Conservation (phyloP, 1,284 basidiomycete genomes). For the Cronartium ribicola region DNA sequence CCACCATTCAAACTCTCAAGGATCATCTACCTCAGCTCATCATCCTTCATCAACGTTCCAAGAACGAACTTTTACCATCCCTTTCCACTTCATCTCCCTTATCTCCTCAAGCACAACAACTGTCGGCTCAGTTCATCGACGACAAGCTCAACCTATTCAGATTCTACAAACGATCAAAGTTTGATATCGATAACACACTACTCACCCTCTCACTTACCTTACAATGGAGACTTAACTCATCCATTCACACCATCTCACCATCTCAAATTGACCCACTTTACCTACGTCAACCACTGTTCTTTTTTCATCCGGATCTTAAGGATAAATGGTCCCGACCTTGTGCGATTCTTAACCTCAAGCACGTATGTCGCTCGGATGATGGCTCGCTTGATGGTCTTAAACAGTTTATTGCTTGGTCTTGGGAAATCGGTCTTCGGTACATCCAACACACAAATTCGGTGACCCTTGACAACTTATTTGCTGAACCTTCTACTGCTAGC, state of each 20-base stretch:
- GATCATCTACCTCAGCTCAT: not conserved
- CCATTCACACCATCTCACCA: constrained; percentile 46
- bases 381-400: constrained; percentile 48
- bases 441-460: constrained; percentile 38
- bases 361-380: constrained; percentile 47
- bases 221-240: constrained; percentile 48
- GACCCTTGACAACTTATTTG: constrained; percentile 8
- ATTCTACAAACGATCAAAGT: constrained; percentile 46
- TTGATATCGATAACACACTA: constrained; percentile 44
- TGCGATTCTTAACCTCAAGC: constrained; percentile 48
- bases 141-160: constrained; percentile 45
- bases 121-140: constrained; percentile 5
- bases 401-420: constrained; percentile 49
- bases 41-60: constrained; percentile 3
- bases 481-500: constrained; percentile 5
- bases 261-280: constrained; percentile 48
- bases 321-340: constrained; percentile 49
- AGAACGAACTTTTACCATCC: constrained; percentile 19
- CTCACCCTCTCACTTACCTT: constrained; percentile 45
- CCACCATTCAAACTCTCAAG: constrained; percentile 3
- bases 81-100: not conserved
- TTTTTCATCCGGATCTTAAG: constrained; percentile 47
- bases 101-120: constrained; percentile 1
- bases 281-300: constrained; percentile 49
- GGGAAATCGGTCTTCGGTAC: constrained; percentile 49